Percentiles rank a stretch among this genome's conserved stretches.
Conservation (phyloP, 768 basidiomycete species). For the Amanita rubescens region DNA sequence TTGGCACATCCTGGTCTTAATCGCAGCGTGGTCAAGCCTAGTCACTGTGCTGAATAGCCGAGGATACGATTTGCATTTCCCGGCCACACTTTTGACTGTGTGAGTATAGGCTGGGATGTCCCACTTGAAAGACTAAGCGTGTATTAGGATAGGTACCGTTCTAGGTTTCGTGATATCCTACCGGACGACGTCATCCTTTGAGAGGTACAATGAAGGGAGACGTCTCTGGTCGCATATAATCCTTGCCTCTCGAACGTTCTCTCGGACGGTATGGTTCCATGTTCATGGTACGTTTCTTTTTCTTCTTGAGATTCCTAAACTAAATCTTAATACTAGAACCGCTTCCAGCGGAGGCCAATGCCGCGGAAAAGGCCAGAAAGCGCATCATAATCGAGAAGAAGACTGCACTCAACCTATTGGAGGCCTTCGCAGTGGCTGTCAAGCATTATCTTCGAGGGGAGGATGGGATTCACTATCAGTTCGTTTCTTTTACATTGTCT, state of each 20-base stretch:
- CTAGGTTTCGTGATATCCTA: conserved; percentile 72
- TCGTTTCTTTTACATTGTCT: not conserved
- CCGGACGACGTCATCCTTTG: conserved; percentile 64
- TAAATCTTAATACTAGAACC: conserved; percentile 14
- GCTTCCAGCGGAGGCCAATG: conserved; percentile 13
- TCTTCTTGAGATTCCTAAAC: not conserved
- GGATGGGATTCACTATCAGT: conserved; percentile 42
- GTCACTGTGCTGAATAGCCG: conserved; percentile 46
- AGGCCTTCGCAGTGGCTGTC: conserved; percentile 56
- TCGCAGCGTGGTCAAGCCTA: conserved; percentile 52
- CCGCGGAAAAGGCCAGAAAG: conserved; percentile 27
- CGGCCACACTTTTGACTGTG: conserved; percentile 61
- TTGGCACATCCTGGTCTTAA: conserved; percentile 64
- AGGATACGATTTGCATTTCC: conserved; percentile 34
- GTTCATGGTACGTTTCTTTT: conserved; percentile 35
- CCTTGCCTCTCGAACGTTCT: conserved; percentile 45
- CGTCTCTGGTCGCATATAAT: conserved; percentile 65
- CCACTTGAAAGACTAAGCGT: not conserved
- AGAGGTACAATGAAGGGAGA: conserved; percentile 71
- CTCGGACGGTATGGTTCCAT: conserved; percentile 63
- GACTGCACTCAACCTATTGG: conserved; percentile 57
- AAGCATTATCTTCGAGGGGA: conserved; percentile 68
- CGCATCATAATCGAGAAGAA: conserved; percentile 59
- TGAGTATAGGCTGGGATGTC: conserved; percentile 23
- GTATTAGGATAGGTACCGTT: conserved; percentile 47